Evolutionary conservation across 1,284 basidiomycete species (phyloP), one percentile per base, ranked within the genome.

Genomic region (Ceratobasidium sp.): DNA sequence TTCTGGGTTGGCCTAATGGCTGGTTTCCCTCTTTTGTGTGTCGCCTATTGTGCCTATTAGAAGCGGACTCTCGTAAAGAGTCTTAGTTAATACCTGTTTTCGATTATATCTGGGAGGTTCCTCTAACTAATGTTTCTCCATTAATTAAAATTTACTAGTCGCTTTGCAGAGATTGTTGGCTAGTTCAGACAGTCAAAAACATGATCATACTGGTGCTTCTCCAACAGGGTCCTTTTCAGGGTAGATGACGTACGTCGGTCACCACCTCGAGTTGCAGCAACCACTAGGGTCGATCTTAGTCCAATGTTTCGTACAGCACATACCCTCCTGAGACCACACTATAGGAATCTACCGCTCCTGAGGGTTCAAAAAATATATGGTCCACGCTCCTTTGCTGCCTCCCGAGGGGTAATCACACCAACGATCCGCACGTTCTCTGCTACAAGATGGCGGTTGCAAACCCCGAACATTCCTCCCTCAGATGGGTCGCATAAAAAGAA

Each of bases 11-110:
- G 73, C 0, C 78, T 87, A 23, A 81, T 84, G 89, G 78, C 90
- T 1, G 97, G 97, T 1, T 96, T 98, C 84, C 97, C 96, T 0
- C 80, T 98, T 74, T 86, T 98, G 59, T 97, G 92, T 79, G 94
- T 97, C 26, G 89, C 89, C 10, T 96, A 93, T 77, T 87, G 89
- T 71, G 88, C 89, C 41, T 90, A 92, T 78, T 92, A 80, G 41
- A 18, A 9, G 18, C 2, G 30, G 5, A n/a, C 53, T 36, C 10
- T 10, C 18, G 18, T 6, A 45, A 57, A 34, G n/a, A 21, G 1
- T n/a, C n/a, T n/a, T n/a, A n/a, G n/a, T 57, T 10, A n/a, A 57
- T 57, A 57, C 30, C 32, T 34, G 10, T 10, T 32, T 32, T 18
- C 53, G 3, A 50, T n/a, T 34, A 34, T 36, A 57, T 57, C 53